Conservation (phyloP, 2,329 filamentous ascomycete species). For the Aureobasidium zeae region DNA sequence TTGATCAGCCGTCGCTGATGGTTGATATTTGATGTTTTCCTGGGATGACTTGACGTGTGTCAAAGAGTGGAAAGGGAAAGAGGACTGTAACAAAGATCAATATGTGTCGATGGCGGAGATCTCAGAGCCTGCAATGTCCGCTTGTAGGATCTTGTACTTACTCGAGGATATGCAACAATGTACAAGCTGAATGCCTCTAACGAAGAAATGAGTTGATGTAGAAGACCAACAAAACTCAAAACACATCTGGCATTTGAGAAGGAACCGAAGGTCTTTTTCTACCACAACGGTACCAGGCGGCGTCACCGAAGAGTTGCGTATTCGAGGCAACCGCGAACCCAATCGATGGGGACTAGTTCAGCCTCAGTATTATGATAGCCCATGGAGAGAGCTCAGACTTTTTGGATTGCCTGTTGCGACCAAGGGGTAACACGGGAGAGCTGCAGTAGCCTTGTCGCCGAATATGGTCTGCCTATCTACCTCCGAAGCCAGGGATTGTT, state of each 20-base stretch:
- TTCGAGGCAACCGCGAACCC: slow-evolving; percentile 13
- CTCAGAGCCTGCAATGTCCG: background rate
- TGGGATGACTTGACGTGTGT: background rate
- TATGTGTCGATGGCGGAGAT: background rate
- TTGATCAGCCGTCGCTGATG: background rate
- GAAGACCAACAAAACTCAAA: background rate
- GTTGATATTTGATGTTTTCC: background rate
- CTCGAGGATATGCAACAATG: background rate
- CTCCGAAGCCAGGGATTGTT: slow-evolving; percentile 15
- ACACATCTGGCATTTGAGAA: slow-evolving; percentile 10
- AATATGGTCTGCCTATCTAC: slow-evolving; percentile 12
- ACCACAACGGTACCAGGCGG: slow-evolving; percentile 12
- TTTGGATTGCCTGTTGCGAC: slow-evolving; percentile 7
- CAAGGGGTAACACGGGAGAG: slow-evolving; percentile 12
- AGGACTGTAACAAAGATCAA: slow-evolving; percentile 6
- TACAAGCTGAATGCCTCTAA: background rate
- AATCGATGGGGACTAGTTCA: slow-evolving; percentile 13
- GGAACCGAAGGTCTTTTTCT: slow-evolving; percentile 12
- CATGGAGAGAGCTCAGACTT: slow-evolving; percentile 12
- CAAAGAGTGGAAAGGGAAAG: too few relatives aligned
- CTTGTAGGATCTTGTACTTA: background rate
- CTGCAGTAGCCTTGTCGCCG: slow-evolving; percentile 15
- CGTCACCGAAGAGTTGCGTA: slow-evolving; percentile 13
- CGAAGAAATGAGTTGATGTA: background rate
- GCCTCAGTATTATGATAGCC: slow-evolving; percentile 14